phyloP scores from a whole-genome alignment of 106 monocot species.

The Iris macrosiphon region DNA sequence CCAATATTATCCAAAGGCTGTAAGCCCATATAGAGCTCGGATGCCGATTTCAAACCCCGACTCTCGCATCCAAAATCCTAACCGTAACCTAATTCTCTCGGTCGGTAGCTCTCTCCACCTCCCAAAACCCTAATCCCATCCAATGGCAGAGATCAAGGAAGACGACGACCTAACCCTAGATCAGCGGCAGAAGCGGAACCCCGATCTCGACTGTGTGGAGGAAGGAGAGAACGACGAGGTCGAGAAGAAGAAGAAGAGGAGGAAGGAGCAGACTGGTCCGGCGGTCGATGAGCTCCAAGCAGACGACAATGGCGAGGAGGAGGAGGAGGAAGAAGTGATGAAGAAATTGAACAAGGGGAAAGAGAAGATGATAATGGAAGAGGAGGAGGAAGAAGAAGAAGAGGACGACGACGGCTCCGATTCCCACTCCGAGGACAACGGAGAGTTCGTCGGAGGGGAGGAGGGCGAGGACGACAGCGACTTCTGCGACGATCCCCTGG shows the following conservation, averaged over 20 bases:
- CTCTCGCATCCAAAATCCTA: too few relatives aligned
- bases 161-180: slow-evolving; percentile 9
- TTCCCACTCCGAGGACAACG: slow-evolving; percentile 4
- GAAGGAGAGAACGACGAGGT: neutral
- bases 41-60: too few relatives aligned
- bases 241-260: slow-evolving; percentile 3
- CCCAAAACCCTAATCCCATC: neutral
- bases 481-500: slow-evolving; percentile 43
- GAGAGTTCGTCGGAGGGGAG: neutral
- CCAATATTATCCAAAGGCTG: too few relatives aligned
- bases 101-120: too few relatives aligned
- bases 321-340: neutral
- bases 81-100: too few relatives aligned
- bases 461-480: slow-evolving; percentile 20
- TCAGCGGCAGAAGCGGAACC: slow-evolving; percentile 24
- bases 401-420: slow-evolving; percentile 4
- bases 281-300: neutral
- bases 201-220: slow-evolving; percentile 11
- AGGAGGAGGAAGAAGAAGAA: slow-evolving; percentile 12
- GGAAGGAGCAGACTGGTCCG: slow-evolving; percentile 1
- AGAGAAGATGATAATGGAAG: slow-evolving; percentile 36
- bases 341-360: slow-evolving; percentile 33
- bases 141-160: slow-evolving; percentile 26
- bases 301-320: neutral
- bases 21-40: too few relatives aligned